Percentiles rank a stretch among this genome's conserved stretches.
Conservation (phyloP, 495 filamentous ascomycete genomes). For the Xylaria grammica region DNA sequence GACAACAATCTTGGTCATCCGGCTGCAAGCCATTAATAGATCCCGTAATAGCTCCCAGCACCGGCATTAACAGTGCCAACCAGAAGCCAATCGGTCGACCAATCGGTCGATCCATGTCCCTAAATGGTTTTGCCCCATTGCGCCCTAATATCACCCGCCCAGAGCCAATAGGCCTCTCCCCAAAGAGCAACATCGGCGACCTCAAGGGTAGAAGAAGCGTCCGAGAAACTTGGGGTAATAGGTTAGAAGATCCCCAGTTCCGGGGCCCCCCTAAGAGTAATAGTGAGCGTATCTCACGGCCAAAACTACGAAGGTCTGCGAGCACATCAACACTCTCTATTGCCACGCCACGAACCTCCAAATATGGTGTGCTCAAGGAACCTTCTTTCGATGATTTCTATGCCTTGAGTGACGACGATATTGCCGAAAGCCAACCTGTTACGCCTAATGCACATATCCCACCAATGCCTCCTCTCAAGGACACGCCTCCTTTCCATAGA, state of each 20-base stretch:
- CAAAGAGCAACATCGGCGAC: neutral
- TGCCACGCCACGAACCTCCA: slow-evolving; percentile 8
- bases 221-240: slow-evolving; percentile 33
- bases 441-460: slow-evolving; percentile 26
- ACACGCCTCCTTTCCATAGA: slow-evolving; percentile 30
- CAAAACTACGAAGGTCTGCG: slow-evolving; percentile 28
- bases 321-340: slow-evolving; percentile 29
- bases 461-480: slow-evolving; percentile 27
- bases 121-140: neutral
- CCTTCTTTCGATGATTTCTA: slow-evolving; percentile 54
- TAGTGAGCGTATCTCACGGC: slow-evolving; percentile 1
- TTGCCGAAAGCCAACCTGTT: slow-evolving; percentile 41
- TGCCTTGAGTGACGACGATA: slow-evolving; percentile 51
- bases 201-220: neutral
- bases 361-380: slow-evolving; percentile 37
- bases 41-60: neutral
- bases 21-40: neutral
- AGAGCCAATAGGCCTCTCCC: neutral
- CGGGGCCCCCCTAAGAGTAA: neutral
- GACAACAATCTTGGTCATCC: neutral
- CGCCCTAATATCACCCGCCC: neutral
- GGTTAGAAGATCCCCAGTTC: slow-evolving; percentile 24
- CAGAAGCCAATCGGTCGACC: neutral
- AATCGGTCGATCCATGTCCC: slow-evolving; percentile 21
- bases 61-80: neutral